Conservation (phyloP, 257 asterid species). For the Solanum clarkiae region DNA sequence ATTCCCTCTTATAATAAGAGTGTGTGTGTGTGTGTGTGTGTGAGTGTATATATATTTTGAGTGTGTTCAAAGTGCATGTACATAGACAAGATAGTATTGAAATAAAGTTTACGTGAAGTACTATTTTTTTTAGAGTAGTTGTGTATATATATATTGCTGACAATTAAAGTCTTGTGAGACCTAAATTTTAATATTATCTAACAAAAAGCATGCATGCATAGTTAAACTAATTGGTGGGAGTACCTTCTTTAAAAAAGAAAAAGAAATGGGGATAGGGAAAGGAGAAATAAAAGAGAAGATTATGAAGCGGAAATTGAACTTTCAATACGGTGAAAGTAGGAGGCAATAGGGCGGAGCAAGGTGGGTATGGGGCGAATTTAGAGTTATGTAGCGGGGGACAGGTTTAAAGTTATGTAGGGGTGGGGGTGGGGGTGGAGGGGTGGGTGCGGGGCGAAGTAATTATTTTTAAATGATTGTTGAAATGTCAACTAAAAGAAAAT, state of each 20-base stretch:
- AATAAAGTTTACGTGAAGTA: neutral
- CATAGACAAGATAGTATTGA: neutral
- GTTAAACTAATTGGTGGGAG: too few species aligned
- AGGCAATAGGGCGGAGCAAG: too few species aligned
- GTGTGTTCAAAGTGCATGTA: neutral
- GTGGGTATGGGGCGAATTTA: too few species aligned
- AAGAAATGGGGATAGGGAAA: neutral
- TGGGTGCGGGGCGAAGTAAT: too few species aligned
- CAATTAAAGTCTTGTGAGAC: neutral
- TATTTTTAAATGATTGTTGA: too few species aligned
- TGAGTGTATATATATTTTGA: neutral
- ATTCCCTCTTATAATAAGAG: too few species aligned
- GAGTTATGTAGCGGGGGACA: too few species aligned
- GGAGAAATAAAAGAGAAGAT: neutral
- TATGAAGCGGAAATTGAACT: neutral
- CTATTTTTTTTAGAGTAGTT: neutral
- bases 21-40: neutral
- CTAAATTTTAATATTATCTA: neutral
- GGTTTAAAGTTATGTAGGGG: too few species aligned
- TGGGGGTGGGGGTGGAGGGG: too few species aligned
- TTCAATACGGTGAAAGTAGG: too few species aligned
- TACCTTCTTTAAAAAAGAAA: too few species aligned
- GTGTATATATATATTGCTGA: neutral
- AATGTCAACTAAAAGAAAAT: too few species aligned
- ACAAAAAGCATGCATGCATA: neutral